Conservation (phyloP, 2,329 filamentous ascomycete genomes). For the Emericellopsis atlantica region DNA sequence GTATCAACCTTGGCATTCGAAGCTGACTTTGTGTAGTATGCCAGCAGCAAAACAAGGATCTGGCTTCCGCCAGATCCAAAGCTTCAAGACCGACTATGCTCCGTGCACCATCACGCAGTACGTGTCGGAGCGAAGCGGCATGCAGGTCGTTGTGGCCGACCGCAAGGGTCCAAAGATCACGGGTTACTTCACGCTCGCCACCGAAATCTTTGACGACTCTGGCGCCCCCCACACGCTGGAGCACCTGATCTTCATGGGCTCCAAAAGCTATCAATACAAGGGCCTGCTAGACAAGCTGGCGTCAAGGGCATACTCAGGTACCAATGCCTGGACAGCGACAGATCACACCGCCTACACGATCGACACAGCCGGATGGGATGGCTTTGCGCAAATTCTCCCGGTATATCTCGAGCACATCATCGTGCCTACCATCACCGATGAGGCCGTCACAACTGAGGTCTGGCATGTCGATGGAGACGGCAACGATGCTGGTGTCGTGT, state of each 20-base stretch:
- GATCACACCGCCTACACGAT: conserved; percentile 96
- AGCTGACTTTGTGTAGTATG: conserved; percentile 28
- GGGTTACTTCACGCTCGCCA: conserved; percentile 90
- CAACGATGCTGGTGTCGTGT: conserved; percentile 92
- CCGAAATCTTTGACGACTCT: conserved; percentile 95
- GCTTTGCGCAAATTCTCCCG: conserved; percentile 86
- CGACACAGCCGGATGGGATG: conserved; percentile 92
- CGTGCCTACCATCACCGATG: conserved; percentile 81
- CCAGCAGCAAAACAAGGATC: conserved; percentile 32
- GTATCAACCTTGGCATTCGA: not conserved
- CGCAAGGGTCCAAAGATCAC: conserved; percentile 89
- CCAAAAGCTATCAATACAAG: conserved; percentile 87
- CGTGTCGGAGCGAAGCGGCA: conserved; percentile 86
- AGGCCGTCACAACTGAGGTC: conserved; percentile 88
- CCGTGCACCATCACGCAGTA: conserved; percentile 85
- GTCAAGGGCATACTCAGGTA: conserved; percentile 82
- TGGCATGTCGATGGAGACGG: conserved; percentile 90
- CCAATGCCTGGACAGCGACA: conserved; percentile 94
- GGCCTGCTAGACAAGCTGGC: conserved; percentile 90
- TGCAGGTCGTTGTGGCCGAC: conserved; percentile 88
- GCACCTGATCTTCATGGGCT: conserved; percentile 79
- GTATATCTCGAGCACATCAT: conserved; percentile 93
- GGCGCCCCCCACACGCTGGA: conserved; percentile 83
- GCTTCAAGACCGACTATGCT: conserved; percentile 82
- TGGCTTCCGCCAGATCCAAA: conserved; percentile 73